These are phyloP conservation scores for Penicillium sp. DNA, from an alignment of 2,329 filamentous ascomycete species.

Conservation along the genomic window DNA sequence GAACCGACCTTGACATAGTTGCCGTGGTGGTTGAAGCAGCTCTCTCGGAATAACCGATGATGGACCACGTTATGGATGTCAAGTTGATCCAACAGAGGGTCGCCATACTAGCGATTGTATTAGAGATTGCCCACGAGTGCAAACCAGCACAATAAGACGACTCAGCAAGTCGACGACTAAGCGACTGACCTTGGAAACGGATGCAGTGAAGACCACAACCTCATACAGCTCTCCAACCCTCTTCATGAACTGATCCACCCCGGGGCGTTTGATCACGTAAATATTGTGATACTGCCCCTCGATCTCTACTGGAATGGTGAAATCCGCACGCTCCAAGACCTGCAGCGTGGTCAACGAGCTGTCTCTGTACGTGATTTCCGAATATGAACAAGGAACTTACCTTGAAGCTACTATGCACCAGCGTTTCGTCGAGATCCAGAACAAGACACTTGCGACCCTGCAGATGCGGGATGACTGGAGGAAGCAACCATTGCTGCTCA, in stretches of 20 bases:
- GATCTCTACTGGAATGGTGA: slow-evolving; percentile 98
- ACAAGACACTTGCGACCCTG: slow-evolving; percentile 91
- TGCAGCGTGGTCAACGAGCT: slow-evolving; percentile 42
- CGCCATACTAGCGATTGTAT: slow-evolving; percentile 68
- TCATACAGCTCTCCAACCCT: slow-evolving; percentile 95
- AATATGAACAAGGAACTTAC: slow-evolving; percentile 48
- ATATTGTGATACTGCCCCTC: slow-evolving; percentile 99
- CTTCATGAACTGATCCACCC: slow-evolving; percentile 98
- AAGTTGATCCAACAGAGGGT: slow-evolving; percentile 90
- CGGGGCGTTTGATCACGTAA: slow-evolving; percentile 98
- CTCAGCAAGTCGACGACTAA: neutral
- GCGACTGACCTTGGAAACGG: slow-evolving; percentile 80
- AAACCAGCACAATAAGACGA: too few species aligned
- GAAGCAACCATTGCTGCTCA: slow-evolving; percentile 69
- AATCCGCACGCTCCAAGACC: slow-evolving; percentile 97
- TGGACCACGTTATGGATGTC: slow-evolving; percentile 97
- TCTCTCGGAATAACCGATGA: slow-evolving; percentile 93
- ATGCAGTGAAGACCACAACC: slow-evolving; percentile 97
- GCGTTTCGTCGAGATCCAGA: slow-evolving; percentile 89
- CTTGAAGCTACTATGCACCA: slow-evolving; percentile 99
- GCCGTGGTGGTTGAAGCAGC: slow-evolving; percentile 98
- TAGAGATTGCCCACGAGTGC: neutral
- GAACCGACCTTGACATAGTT: slow-evolving; percentile 83
- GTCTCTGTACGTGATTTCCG: slow-evolving; percentile 6
- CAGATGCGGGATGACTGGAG: slow-evolving; percentile 74